Conservation (phyloP, 2,329 filamentous ascomycete species). For the Colletotrichum lini region DNA sequence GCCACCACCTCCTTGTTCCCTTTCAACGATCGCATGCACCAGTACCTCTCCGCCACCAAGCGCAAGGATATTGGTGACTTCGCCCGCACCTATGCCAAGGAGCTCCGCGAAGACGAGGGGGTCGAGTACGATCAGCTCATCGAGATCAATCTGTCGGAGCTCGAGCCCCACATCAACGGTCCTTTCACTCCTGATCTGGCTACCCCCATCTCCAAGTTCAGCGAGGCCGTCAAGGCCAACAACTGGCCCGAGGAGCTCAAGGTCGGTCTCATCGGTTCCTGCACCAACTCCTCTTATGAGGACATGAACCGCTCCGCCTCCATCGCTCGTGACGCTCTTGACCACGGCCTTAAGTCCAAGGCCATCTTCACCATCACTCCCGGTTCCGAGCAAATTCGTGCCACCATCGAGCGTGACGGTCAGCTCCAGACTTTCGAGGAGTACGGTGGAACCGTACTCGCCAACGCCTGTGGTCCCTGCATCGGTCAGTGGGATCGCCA, state of each 20-base stretch:
- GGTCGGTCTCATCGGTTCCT: slow-evolving; percentile 96
- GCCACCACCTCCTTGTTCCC: slow-evolving; percentile 96
- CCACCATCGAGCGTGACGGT: slow-evolving; percentile 91
- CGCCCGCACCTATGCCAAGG: slow-evolving; percentile 84
- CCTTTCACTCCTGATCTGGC: slow-evolving; percentile 99
- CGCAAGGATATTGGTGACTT: slow-evolving; percentile 92
- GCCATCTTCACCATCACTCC: slow-evolving; percentile 94
- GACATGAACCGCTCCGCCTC: slow-evolving; percentile 96
- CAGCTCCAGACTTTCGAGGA: slow-evolving; percentile 96
- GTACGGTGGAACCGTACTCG: slow-evolving; percentile 93
- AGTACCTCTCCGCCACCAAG: slow-evolving; percentile 94
- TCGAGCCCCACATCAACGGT: slow-evolving; percentile 98
- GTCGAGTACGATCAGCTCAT: slow-evolving; percentile 96
- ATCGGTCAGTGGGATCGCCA: slow-evolving; percentile 96
- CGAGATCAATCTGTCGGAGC: slow-evolving; percentile 93
- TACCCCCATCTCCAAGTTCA: slow-evolving; percentile 98
- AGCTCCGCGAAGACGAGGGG: slow-evolving; percentile 89
- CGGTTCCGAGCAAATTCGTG: slow-evolving; percentile 96
- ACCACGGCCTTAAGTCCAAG: slow-evolving; percentile 95
- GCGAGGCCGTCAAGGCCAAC: slow-evolving; percentile 93
- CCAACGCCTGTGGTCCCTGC: slow-evolving; percentile 94
- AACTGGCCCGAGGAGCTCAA: slow-evolving; percentile 97
- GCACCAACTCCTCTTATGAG: slow-evolving; percentile 90
- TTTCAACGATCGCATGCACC: slow-evolving; percentile 98
- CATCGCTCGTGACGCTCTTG: slow-evolving; percentile 90